Evolutionary conservation across 257 asterid species (phyloP), one percentile per base, ranked within the genome.

Genomic region (Apocynum venetum): DNA sequence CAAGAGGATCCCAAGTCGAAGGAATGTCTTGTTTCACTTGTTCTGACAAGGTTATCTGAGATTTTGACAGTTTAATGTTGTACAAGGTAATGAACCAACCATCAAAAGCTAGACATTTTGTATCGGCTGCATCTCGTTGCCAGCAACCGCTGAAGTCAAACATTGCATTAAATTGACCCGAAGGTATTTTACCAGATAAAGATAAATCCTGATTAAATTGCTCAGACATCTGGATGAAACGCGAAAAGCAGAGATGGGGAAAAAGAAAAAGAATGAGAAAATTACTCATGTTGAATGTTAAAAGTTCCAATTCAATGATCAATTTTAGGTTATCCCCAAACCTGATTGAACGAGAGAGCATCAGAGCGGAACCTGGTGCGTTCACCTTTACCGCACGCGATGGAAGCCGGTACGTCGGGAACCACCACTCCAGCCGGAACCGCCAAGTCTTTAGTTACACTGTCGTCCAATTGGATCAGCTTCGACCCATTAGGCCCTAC

Each of bases 341-440:
- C 97, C 96, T 86, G 95, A 83, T 81, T 86, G 80, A 91, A 91
- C 65, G 90, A 71, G 70, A 91, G 92, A 70, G 92, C 90, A 75
- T 91, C 97, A 73, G 97, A 90, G 83, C 89, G 87, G 82, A 91
- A 91, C 90, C 97, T 84, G 53, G 89, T 91, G 52, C 97, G 88
- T 83, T 91, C 97, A 67, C 97, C 97, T 82, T 91, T 91, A 77
- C 89, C 97, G 79, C 97, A 91, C 87, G 87, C 90, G 75, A 91
- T 90, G 6, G 97, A 86, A 41, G 83, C 77, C 11, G 91, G 81
- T 1, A 88, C 96, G 75, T 80, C 65, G 8, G 88, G 65, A 51
- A 91, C 92, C 82, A 83, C 87, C 74, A 86, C 92, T 82, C 88
- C 90, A 2, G 93, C 97, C 0, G 93, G 96, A 36, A 91, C 87